phyloP scores from a whole-genome alignment of 176 grass and related monocot species.

The Phoenix roebelenii region DNA sequence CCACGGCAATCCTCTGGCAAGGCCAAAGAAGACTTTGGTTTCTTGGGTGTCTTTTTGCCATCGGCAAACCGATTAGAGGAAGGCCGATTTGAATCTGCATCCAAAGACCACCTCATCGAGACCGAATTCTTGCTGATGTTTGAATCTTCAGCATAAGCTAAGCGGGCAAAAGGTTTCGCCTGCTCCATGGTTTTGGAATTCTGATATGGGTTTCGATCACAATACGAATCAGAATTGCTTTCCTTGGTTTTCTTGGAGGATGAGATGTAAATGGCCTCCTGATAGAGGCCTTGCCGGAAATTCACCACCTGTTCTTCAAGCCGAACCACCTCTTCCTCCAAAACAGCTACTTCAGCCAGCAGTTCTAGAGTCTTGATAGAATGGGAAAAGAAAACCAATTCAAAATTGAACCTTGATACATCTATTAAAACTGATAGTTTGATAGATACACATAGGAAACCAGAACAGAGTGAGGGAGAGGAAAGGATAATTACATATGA shows the following conservation, averaged over 20 bases:
- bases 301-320: constrained; percentile 97
- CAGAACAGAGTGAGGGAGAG: background rate
- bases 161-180: constrained; percentile 18
- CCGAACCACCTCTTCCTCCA: constrained; percentile 90
- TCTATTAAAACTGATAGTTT: too few relatives aligned
- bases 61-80: constrained; percentile 15
- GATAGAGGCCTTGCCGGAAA: constrained; percentile 91
- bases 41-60: constrained; percentile 35
- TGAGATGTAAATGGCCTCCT: constrained; percentile 77
- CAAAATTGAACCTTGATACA: constrained; percentile 12
- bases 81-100: constrained; percentile 23
- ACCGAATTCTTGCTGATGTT: background rate
- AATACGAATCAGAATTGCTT: constrained; percentile 1
- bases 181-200: constrained; percentile 16
- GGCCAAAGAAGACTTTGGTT: constrained; percentile 3
- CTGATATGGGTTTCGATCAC: background rate
- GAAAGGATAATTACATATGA: constrained; percentile 45
- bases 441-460: too few relatives aligned
- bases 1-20: constrained; percentile 27
- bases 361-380: constrained; percentile 67
- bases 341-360: constrained; percentile 86
- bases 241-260: constrained; percentile 33
- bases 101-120: constrained; percentile 6
- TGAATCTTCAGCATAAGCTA: constrained; percentile 15
- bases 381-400: constrained; percentile 17